Evolutionary conservation across 108 stramenopile species (phyloP), one percentile per base, ranked within the genome.

Genomic region (Nitzschia sp.): DNA sequence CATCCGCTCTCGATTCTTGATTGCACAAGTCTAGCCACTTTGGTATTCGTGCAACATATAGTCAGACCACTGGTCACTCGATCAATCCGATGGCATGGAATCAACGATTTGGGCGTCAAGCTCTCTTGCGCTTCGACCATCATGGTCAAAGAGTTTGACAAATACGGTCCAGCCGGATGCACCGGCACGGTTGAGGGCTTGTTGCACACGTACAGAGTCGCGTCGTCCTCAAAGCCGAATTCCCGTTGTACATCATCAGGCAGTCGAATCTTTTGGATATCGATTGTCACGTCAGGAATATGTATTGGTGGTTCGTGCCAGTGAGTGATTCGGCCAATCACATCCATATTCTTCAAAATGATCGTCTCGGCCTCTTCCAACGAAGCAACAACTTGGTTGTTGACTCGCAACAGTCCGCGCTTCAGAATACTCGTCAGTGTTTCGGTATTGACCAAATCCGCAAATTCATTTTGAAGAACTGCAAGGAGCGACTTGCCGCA

Each of bases 241-340:
- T 82, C 80, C 11, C 49, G 28, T 18, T 72, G 33, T 3, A 88
- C 72, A n/a, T 30, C 18, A 19, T 38, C 19, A 26, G 86, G 82
- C 19, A 94, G 47, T 5, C n/a, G 25, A 48, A 85, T 67, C 54
- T 79, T 82, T 63, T 84, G 78, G 0, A 90, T 61, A 9, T 64
- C 24, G 66, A 90, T 89, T 13, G 24, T 72, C 25, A 1, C 51
- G 0, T 33, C 28, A n/a, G 88, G 90, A 19, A 86, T 54, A 24
- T 56, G 25, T 17, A 94, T 66, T 2, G 93, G 93, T 46, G 93
- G 88, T 61, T 94, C 93, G 59, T 94, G 90, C 90, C 90, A 91
- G 56, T 91, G 86, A n/a, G 77, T 55, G 11, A 88, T 76, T 0
- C 90, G 80, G 57, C 72, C 66, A 23, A 94, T 75, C 6, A 72